Conservation (phyloP, 2,329 filamentous ascomycete genomes). For the Sclerotinia subarctica region DNA sequence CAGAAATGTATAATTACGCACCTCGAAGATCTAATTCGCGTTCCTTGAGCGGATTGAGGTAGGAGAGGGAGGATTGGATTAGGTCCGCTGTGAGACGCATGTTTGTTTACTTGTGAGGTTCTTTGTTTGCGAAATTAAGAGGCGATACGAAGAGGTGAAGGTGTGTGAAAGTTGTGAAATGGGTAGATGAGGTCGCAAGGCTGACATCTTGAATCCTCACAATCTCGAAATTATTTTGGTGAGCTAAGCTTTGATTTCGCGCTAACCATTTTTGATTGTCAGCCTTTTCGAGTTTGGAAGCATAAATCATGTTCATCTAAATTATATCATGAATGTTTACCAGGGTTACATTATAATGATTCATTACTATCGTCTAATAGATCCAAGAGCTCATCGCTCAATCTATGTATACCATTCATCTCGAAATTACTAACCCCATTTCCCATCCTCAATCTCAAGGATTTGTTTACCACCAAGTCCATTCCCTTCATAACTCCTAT, state of each 20-base stretch:
- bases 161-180: neutral
- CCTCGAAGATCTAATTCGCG: constrained; percentile 99
- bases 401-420: constrained; percentile 5
- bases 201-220: constrained; percentile 9
- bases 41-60: constrained; percentile 98
- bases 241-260: constrained; percentile 8
- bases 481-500: constrained; percentile 23
- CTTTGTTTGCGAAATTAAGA: constrained; percentile 16
- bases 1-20: constrained; percentile 62
- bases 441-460: neutral
- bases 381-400: neutral
- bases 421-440: neutral
- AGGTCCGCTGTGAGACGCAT: constrained; percentile 97
- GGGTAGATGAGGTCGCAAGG: neutral
- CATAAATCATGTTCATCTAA: neutral
- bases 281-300: neutral
- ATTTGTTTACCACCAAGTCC: constrained; percentile 18
- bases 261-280: constrained; percentile 1
- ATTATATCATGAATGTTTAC: neutral
- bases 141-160: neutral
- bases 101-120: constrained; percentile 14
- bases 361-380: neutral
- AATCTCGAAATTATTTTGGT: constrained; percentile 15
- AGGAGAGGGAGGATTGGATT: constrained; percentile 91
- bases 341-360: neutral